phyloP scores from a whole-genome alignment of 768 basidiomycete species.

The Lactifluus pinguis region DNA sequence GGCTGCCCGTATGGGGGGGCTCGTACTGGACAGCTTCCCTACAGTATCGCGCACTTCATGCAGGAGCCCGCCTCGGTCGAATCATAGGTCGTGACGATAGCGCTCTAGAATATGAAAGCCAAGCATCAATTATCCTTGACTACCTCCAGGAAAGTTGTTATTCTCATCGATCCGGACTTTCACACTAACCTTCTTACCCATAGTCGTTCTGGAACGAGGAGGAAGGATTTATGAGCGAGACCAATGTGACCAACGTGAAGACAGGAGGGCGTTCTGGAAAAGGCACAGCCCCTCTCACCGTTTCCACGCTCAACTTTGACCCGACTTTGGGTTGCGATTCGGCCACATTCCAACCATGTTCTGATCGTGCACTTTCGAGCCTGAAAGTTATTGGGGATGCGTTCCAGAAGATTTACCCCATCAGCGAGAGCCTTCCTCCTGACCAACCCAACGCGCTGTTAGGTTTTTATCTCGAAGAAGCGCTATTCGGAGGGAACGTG shows the following conservation, averaged over 20 bases:
- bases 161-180: neutral
- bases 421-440: too few species aligned
- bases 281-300: conserved; percentile 26
- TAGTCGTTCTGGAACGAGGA: too few species aligned
- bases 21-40: conserved; percentile 9
- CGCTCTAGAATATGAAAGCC: too few species aligned
- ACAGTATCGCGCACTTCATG: neutral
- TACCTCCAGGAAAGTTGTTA: too few species aligned
- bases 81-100: too few species aligned
- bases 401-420: conserved; percentile 14
- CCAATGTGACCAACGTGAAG: conserved; percentile 1
- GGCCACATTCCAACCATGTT: too few species aligned
- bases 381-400: conserved; percentile 21
- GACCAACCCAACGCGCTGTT: too few species aligned
- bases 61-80: too few species aligned
- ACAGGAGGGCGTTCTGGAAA: conserved; percentile 22
- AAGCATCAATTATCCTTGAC: too few species aligned
- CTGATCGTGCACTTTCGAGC: conserved; percentile 4
- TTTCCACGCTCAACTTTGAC: conserved; percentile 26
- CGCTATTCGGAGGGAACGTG: too few species aligned
- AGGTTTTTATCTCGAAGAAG: too few species aligned
- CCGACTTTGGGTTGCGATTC: conserved; percentile 4
- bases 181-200: neutral
- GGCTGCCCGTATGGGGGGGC: too few species aligned
- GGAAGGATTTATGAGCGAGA: conserved; percentile 1